A percentile compares a stretch with the other conserved stretches of the same genome.
phyloP scores from a whole-genome alignment of 2,329 filamentous ascomycete genomes.

The Knoxdaviesia capensis region DNA sequence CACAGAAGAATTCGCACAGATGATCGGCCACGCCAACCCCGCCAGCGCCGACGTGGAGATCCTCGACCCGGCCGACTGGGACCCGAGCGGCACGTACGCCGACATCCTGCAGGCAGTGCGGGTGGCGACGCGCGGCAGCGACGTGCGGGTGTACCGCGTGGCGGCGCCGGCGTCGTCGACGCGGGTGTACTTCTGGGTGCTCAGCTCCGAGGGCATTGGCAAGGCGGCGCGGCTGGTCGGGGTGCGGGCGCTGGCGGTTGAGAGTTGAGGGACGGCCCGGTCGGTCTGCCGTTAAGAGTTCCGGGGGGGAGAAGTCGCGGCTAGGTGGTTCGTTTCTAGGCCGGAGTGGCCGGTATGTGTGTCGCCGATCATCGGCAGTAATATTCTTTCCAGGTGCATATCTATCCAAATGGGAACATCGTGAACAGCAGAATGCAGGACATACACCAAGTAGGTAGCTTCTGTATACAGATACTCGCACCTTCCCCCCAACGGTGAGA shows the following conservation, averaged over 20 bases:
- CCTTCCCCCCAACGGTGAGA: no score
- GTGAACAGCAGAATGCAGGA: no score
- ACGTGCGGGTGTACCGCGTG: constrained; percentile 59
- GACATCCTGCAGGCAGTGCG: constrained; percentile 49
- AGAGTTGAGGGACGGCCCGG: constrained; percentile 15
- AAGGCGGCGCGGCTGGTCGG: constrained; percentile 48
- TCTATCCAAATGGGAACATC: no score
- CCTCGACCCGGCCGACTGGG: constrained; percentile 51
- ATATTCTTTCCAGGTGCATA: no score
- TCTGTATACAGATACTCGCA: no score
- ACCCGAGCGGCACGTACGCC: constrained; percentile 48
- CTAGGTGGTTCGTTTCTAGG: no score
- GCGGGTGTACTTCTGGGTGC: constrained; percentile 61
- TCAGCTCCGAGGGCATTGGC: constrained; percentile 38
- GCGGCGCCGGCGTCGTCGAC: constrained; percentile 28
- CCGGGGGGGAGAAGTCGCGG: no score
- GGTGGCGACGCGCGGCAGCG: constrained; percentile 38
- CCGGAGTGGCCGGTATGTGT: no score
- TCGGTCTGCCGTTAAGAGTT: no score
- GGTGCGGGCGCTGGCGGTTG: constrained; percentile 57
- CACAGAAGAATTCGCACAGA: constrained; percentile 46
- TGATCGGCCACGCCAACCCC: constrained; percentile 39
- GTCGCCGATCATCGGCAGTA: no score
- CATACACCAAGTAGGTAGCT: no score
- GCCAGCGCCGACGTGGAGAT: constrained; percentile 40